Evolutionary conservation across 1,139 yeast genomes (phyloP), one percentile per base, ranked within the genome.

Genomic region (Geotrichum candidum): DNA sequence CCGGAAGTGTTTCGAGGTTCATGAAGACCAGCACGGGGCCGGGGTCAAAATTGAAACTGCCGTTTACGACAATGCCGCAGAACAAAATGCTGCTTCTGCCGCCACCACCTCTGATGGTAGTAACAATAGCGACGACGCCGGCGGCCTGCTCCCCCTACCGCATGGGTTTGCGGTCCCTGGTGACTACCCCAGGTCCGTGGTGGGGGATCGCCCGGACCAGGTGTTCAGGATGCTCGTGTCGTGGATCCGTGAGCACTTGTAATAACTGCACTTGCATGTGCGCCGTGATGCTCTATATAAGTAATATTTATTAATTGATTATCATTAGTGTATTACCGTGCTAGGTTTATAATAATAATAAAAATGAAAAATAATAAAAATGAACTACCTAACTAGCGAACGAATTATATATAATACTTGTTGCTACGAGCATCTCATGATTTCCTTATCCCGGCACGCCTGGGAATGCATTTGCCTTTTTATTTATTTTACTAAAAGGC

Each of bases 91-190:
- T 18, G 18, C 18, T 18, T 18, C 18, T 18, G 18, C 18, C 18
- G 18, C 18, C 18, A 18, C n/a, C 31, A 6, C 31, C 31, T 3
- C 31, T 27, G 27, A n/a, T 1, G 11, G 48, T 69, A 65, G 54
- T 63, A 68, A 57, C 65, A 61, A 4, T 69, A 64, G 18, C n/a
- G 18, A 25, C 25, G 65, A 38, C 61, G 64, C 54, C 27, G 41
- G 41, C 51, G 54, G 27, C 51, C 59, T 33, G 3, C 60, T 61
- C 6, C 67, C 68, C 2, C 64, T 76, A 25, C 80, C 80, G 4
- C 79, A 76, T 65, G 79, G 80, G 2, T 77, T 77, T 67, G 77
- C 77, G 1, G 77, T 77, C 27, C 75, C 76, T 31, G 78, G 79
- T 1, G 80, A 77, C 59, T 77, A 76, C 60, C 69, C 74, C 6